phyloP scores from a whole-genome alignment of 2,329 filamentous ascomycete genomes.

The Diaporthe longicolla region DNA sequence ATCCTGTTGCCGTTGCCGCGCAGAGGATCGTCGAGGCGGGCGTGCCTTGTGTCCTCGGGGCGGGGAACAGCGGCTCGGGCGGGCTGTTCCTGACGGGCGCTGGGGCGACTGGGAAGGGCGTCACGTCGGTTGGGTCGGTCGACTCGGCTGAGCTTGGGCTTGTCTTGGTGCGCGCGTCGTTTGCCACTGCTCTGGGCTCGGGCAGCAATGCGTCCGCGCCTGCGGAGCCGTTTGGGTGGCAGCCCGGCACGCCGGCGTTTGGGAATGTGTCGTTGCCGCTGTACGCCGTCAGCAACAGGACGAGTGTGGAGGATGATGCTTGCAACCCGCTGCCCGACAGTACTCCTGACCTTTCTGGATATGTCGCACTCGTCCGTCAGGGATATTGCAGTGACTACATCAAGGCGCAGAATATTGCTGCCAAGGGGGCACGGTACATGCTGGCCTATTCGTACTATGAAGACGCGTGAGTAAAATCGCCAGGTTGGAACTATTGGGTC shows the following conservation, averaged over 20 bases:
- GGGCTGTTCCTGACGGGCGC: neutral
- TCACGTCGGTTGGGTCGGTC: conserved; percentile 15
- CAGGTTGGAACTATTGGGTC: neutral
- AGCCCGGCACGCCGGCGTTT: conserved; percentile 17
- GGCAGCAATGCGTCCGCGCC: neutral
- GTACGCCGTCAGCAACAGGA: conserved; percentile 17
- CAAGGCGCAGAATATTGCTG: conserved; percentile 15
- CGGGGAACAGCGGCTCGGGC: conserved; percentile 18
- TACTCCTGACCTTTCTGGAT: conserved; percentile 18
- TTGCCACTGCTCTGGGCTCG: neutral
- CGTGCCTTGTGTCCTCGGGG: neutral
- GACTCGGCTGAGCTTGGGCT: neutral
- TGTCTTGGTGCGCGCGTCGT: conserved; percentile 1
- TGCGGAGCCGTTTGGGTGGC: conserved; percentile 21
- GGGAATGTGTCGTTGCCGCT: conserved; percentile 25
- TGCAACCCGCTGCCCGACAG: conserved; percentile 16
- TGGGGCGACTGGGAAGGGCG: conserved; percentile 9
- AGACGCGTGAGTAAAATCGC: conserved; percentile 1
- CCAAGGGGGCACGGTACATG: conserved; percentile 23
- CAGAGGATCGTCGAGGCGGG: neutral
- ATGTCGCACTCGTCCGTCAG: conserved; percentile 24
- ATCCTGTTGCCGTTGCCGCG: conserved; percentile 7
- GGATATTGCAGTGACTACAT: conserved; percentile 1
- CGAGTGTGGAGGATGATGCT: neutral
- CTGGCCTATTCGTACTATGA: conserved; percentile 25